A percentile compares a stretch with the other conserved stretches of the same genome.
These are phyloP conservation scores for Ophiostoma populinum DNA, from an alignment of 2,329 filamentous ascomycete species.

Conservation along the genomic window DNA sequence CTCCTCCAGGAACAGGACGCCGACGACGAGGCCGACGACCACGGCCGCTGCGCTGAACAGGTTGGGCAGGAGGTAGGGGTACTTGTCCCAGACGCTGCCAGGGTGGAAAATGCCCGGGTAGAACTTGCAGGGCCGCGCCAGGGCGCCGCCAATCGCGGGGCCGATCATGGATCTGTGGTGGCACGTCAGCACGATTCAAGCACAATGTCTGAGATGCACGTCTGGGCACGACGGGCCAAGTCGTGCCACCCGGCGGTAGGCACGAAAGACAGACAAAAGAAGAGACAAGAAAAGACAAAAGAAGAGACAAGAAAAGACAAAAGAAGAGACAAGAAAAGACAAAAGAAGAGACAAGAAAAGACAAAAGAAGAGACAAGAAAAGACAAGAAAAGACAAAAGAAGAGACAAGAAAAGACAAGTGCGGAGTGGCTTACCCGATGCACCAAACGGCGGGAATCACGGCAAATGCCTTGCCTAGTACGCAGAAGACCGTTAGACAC, in stretches of 20 bases:
- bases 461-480: constrained; percentile 69
- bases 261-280: too few relatives aligned
- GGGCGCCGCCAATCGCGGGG: constrained; percentile 74
- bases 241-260: too few relatives aligned
- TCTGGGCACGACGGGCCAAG: too few relatives aligned
- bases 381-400: neutral
- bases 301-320: too few relatives aligned
- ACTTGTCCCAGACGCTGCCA: constrained; percentile 66
- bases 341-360: too few relatives aligned
- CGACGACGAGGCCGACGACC: constrained; percentile 56
- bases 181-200: too few relatives aligned
- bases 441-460: constrained; percentile 99
- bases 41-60: constrained; percentile 75
- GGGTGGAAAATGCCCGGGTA: constrained; percentile 58
- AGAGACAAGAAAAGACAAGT: neutral
- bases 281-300: too few relatives aligned
- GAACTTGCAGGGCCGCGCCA: constrained; percentile 71
- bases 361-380: neutral
- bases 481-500: too few relatives aligned
- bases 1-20: constrained; percentile 80
- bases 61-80: constrained; percentile 83
- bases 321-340: too few relatives aligned
- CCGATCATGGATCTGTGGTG: constrained; percentile 64
- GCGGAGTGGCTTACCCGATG: constrained; percentile 60
- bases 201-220: too few relatives aligned